Percentiles rank a stretch among this genome's conserved stretches.
phyloP scores from a whole-genome alignment of 208 protist species.

The Leishmania aethiopica region DNA sequence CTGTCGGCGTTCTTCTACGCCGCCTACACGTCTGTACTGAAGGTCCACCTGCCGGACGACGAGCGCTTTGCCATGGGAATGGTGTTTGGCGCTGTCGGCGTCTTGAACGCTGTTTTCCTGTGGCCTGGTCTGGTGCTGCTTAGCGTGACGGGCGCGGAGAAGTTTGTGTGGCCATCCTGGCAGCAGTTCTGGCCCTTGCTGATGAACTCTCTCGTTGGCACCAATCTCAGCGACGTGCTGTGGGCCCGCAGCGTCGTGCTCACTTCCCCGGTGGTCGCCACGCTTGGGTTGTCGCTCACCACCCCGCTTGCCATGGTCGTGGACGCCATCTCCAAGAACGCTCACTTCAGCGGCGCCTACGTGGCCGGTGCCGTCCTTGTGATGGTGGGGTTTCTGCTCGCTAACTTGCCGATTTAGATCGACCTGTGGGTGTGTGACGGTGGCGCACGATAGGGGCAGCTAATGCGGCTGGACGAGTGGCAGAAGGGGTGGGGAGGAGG shows the following conservation, averaged over 20 bases:
- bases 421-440: slow-evolving; percentile 13
- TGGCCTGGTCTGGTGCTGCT: slow-evolving; percentile 79
- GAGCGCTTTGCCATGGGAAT: slow-evolving; percentile 85
- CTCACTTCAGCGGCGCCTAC: slow-evolving; percentile 59
- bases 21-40: slow-evolving; percentile 88
- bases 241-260: slow-evolving; percentile 91
- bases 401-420: slow-evolving; percentile 58
- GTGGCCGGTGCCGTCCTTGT: slow-evolving; percentile 74
- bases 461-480: neutral
- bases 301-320: slow-evolving; percentile 90
- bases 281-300: slow-evolving; percentile 86
- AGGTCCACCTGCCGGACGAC: slow-evolving; percentile 80
- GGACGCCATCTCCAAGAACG: slow-evolving; percentile 59
- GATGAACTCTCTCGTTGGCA: slow-evolving; percentile 87
- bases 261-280: slow-evolving; percentile 91
- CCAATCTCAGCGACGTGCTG: slow-evolving; percentile 91
- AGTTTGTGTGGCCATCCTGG: slow-evolving; percentile 60
- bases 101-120: slow-evolving; percentile 74
- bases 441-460: neutral
- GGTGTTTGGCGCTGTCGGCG: slow-evolving; percentile 88
- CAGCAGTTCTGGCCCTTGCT: slow-evolving; percentile 74
- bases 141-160: slow-evolving; percentile 56
- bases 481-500: neutral
- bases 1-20: slow-evolving; percentile 89
- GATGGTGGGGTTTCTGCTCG: slow-evolving; percentile 76